A percentile compares a stretch with the other conserved stretches of the same genome.
These are phyloP conservation scores for Aspergillus cavernicola DNA, from an alignment of 495 filamentous ascomycete genomes.

Conservation along the genomic window DNA sequence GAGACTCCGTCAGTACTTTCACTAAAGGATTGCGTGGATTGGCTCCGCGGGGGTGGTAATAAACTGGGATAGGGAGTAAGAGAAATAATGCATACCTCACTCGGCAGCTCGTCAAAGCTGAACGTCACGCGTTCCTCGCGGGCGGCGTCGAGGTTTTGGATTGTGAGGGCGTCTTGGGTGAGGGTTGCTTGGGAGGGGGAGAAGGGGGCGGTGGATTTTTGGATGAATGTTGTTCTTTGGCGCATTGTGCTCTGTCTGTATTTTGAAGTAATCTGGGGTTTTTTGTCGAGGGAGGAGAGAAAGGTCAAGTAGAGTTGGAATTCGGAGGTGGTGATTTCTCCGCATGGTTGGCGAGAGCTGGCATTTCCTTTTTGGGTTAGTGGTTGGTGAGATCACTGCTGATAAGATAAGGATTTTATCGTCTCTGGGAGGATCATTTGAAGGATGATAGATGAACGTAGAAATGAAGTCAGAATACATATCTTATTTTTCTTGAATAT, in stretches of 20 bases:
- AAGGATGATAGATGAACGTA: no score
- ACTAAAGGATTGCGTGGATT: no score
- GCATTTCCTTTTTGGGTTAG: neutral
- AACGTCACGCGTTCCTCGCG: conserved; percentile 81
- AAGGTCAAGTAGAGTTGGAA: neutral
- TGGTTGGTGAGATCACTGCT: neutral
- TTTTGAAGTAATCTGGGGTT: neutral
- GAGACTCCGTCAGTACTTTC: neutral
- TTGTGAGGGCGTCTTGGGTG: conserved; percentile 42
- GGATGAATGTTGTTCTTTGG: conserved; percentile 78
- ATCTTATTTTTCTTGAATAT: no score
- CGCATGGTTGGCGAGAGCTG: neutral
- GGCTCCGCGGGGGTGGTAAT: no score
- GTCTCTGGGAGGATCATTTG: no score
- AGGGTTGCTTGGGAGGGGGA: conserved; percentile 57
- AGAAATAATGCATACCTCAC: no score
- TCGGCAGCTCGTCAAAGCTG: conserved; percentile 66
- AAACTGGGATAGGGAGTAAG: no score
- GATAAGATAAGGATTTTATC: no score
- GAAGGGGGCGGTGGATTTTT: conserved; percentile 56
- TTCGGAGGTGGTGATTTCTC: neutral
- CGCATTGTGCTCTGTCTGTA: conserved; percentile 56
- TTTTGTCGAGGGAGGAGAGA: neutral
- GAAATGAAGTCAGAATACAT: no score
- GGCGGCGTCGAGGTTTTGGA: conserved; percentile 54